Percentiles rank a stretch among this genome's conserved stretches.
Conservation (phyloP, 176 grass and related monocot genomes). For the Olyra latifolia region DNA sequence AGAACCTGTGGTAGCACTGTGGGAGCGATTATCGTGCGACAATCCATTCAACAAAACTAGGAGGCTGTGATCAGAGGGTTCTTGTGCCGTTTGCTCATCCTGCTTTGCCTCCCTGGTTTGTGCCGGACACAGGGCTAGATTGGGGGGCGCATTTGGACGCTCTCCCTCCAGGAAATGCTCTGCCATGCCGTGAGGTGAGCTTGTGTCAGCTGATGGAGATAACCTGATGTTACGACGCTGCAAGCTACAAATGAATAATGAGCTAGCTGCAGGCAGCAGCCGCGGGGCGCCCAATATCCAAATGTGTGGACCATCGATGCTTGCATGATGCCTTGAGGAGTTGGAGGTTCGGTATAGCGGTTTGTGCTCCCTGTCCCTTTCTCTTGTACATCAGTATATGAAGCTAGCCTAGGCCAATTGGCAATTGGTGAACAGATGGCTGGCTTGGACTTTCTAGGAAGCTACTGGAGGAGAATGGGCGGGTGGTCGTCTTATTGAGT, state of each 20-base stretch:
- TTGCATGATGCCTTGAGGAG: not conserved
- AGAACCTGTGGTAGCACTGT: not conserved
- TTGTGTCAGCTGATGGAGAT: not conserved
- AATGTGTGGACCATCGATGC: not conserved
- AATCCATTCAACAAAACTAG: not conserved
- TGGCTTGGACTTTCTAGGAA: slow-evolving; percentile 24
- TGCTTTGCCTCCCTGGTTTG: not conserved
- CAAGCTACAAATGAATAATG: not conserved
- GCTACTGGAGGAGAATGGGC: slow-evolving; percentile 9
- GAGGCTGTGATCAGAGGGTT: not conserved
- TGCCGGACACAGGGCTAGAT: slow-evolving; percentile 20
- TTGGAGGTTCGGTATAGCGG: slow-evolving; percentile 39
- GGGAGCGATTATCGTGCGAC: not conserved
- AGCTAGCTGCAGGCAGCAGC: not conserved
- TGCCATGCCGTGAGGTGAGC: slow-evolving; percentile 34
- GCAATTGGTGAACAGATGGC: not conserved
- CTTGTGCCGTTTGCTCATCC: not conserved
- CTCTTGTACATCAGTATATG: not conserved
- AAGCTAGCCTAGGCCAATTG: not conserved
- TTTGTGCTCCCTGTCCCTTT: slow-evolving; percentile 34
- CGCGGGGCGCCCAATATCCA: not conserved
- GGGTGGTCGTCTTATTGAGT: not conserved
- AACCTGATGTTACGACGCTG: not conserved
- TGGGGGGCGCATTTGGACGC: not conserved
- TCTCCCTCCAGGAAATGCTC: slow-evolving; percentile 28